These are phyloP conservation scores for Fulvia fulva DNA, from an alignment of 2,329 filamentous ascomycete genomes.

Conservation along the genomic window DNA sequence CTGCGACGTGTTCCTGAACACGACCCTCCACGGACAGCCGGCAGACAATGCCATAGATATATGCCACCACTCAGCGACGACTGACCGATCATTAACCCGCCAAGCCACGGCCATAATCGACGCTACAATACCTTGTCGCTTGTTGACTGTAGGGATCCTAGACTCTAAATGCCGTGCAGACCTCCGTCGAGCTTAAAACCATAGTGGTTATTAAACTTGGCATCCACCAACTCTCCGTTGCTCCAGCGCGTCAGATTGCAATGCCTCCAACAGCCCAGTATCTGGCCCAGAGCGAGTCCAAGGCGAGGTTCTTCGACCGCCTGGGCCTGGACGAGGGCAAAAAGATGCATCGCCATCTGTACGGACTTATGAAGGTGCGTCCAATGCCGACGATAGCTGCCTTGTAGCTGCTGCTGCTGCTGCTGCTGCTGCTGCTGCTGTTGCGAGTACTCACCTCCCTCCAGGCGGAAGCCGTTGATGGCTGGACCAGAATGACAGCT, in stretches of 20 bases:
- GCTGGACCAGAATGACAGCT: constrained; percentile 38
- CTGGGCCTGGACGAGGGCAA: constrained; percentile 38
- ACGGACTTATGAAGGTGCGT: constrained; percentile 41
- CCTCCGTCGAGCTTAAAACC: neutral
- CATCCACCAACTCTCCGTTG: neutral
- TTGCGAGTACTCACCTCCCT: neutral
- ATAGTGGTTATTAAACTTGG: neutral
- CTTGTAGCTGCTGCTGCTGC: neutral
- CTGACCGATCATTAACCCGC: neutral
- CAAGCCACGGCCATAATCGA: neutral
- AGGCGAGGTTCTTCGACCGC: constrained; percentile 38
- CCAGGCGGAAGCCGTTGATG: constrained; percentile 39
- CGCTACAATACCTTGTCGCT: neutral
- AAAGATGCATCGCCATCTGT: constrained; percentile 31
- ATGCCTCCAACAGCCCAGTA: constrained; percentile 19
- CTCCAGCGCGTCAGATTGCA: neutral
- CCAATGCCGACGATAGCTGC: neutral
- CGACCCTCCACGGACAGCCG: neutral
- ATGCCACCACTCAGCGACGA: neutral
- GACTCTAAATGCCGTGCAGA: neutral
- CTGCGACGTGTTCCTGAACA: neutral
- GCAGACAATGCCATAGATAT: neutral
- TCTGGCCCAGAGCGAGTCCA: constrained; percentile 41
- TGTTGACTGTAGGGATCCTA: neutral
- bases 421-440: neutral